phyloP scores from a whole-genome alignment of 768 basidiomycete genomes.

The Tephrocybe sp. region DNA sequence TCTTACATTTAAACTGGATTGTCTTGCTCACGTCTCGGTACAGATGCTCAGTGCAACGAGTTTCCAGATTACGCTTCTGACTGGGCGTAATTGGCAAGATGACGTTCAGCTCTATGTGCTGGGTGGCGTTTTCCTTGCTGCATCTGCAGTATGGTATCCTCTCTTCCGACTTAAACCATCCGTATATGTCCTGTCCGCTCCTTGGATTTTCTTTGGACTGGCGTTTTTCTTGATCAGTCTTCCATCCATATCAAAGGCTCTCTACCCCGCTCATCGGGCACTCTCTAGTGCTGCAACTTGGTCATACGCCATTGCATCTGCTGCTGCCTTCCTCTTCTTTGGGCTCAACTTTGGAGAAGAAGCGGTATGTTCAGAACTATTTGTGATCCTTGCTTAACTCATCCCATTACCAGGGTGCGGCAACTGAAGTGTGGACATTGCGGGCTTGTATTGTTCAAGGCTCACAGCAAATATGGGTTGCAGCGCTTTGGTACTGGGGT shows the following conservation, averaged over 20 bases:
- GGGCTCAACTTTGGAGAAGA: slow-evolving; percentile 97
- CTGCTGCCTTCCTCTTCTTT: slow-evolving; percentile 90
- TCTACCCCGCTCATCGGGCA: slow-evolving; percentile 60
- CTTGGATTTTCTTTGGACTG: slow-evolving; percentile 89
- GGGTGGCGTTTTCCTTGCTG: slow-evolving; percentile 82
- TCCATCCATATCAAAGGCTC: slow-evolving; percentile 64
- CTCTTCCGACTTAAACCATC: slow-evolving; percentile 88
- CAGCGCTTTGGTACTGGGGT: slow-evolving; percentile 96
- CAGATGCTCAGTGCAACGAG: slow-evolving; percentile 88
- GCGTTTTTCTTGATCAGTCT: slow-evolving; percentile 92
- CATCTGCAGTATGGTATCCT: slow-evolving; percentile 86
- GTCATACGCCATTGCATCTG: slow-evolving; percentile 90
- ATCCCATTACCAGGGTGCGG: slow-evolving; percentile 61
- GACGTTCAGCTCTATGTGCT: slow-evolving; percentile 85
- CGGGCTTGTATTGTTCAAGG: slow-evolving; percentile 93
- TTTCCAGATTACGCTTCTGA: slow-evolving; percentile 90
- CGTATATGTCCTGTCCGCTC: slow-evolving; percentile 78
- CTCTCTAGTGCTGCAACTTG: slow-evolving; percentile 81
- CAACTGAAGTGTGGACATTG: slow-evolving; percentile 91
- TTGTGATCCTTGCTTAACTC: not conserved
- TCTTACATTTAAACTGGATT: not conserved
- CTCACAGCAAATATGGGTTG: slow-evolving; percentile 94
- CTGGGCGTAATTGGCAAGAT: slow-evolving; percentile 81
- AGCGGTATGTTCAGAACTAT: slow-evolving; percentile 56
- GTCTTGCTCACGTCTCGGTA: slow-evolving; percentile 5